Base-by-base conservation (phyloP, 148 eudicot species). In the Persicaria maculosa region DNA sequence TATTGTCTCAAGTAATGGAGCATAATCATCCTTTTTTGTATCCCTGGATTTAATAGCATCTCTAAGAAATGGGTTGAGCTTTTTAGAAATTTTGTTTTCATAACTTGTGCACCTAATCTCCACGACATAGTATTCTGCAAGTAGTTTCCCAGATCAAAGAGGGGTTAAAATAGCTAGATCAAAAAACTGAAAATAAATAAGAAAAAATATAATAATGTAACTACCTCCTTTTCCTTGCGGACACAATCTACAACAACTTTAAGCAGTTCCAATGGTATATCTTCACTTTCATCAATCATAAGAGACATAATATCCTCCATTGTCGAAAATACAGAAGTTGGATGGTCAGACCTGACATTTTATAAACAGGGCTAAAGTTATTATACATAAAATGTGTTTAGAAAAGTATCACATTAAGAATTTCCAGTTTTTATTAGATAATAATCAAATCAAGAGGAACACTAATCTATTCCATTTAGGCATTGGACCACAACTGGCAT, bases 241-340 rank as follows among this genome's bases (percentile, higher is more conserved):
- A 90, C 81, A 82, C 89, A 87, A 50, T 40, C 74, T 58, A 95
- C 73, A 74, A 95, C 86, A 52, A 84, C 85, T 22, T 22, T 22
- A 22, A 22, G 22, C 0, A 22, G 22, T 22, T 22, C 22, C 22
- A 22, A 22, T 78, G 96, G 77, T 59, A 87, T 77, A 36, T 81
- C 83, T 71, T 95, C 99, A 75, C 85, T 90, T 82, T 92, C 99
- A 17, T 90, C 78, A 69, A 95, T 80, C 74, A 90, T 72, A 72
- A 79, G 75, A 72, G 80, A 84, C 99, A 95, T 90, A 70, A 95
- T 89, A 43, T 68, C 80, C 82, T 85, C 91, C 93, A 95, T 92
- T 64, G 85, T 74, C 43, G 45, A 67, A 73, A 84, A 77, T 73
- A 90, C 88, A 20, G 79, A 70, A 46, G 67, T 76, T 22, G 93